These are phyloP conservation scores for Termitomyces sp. DNA, from an alignment of 768 basidiomycete genomes.

Conservation along the genomic window DNA sequence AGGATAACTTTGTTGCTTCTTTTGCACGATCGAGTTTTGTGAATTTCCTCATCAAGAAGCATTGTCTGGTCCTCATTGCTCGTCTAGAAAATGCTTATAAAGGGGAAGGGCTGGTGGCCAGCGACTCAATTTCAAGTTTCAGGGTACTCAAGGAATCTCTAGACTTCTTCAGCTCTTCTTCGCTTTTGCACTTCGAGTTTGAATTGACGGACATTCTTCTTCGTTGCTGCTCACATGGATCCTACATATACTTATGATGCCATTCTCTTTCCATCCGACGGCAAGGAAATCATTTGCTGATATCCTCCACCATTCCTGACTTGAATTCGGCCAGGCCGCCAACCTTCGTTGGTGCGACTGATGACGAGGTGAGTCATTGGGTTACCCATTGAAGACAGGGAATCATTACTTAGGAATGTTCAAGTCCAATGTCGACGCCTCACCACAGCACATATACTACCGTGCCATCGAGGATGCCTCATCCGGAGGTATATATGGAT, in stretches of 20 bases:
- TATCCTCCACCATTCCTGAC: background rate
- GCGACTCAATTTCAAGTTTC: background rate
- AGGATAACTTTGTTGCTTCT: slow-evolving; percentile 19
- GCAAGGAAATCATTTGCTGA: slow-evolving; percentile 18
- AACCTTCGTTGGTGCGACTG: slow-evolving; percentile 65
- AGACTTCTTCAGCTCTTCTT: slow-evolving; percentile 9
- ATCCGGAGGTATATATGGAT: slow-evolving; percentile 84
- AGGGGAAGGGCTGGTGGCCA: background rate
- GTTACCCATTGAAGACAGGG: slow-evolving; percentile 4
- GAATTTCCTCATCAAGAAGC: slow-evolving; percentile 14
- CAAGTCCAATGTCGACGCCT: slow-evolving; percentile 38
- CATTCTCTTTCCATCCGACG: slow-evolving; percentile 75
- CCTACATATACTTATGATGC: slow-evolving; percentile 60
- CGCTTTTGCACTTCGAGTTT: background rate
- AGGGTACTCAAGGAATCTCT: slow-evolving; percentile 15
- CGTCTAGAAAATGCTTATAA: slow-evolving; percentile 17
- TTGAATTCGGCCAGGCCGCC: slow-evolving; percentile 39
- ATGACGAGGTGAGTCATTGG: slow-evolving; percentile 57
- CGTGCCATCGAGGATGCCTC: slow-evolving; percentile 60
- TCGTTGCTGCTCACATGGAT: slow-evolving; percentile 37
- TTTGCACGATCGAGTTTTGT: slow-evolving; percentile 15
- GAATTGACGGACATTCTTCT: slow-evolving; percentile 11
- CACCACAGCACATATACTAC: slow-evolving; percentile 40
- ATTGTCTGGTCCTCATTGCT: slow-evolving; percentile 36
- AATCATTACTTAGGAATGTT: background rate